Evolutionary conservation across 352 stramenopile genomes (phyloP), one percentile per base, ranked within the genome.

Genomic region (Pythium myriotylum): DNA sequence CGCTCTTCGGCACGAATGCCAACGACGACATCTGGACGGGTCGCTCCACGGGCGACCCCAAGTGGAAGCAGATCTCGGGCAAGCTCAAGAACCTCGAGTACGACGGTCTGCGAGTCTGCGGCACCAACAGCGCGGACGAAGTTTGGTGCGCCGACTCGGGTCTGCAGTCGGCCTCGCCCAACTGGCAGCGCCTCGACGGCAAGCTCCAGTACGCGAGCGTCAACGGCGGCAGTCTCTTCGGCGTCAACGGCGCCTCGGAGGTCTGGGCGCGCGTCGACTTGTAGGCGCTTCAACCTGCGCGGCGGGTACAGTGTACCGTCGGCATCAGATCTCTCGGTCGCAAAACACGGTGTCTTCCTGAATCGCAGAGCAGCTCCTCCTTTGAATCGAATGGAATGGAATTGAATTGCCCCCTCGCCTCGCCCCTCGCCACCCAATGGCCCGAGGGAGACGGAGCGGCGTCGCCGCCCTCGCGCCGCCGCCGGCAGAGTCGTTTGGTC

Each of bases 1-100:
- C 51, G 33, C 26, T 78, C 3, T 74, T 61, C n/a, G 67, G 43
- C 33, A 59, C 62, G 16, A 73, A 68, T 45, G 14, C 33, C 2
- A 46, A 42, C 17, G 62, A 74, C 53, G 42, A 68, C 40, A 59
- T 59, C 46, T 63, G 59, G 24, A 45, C 55, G 17, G 67, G 62
- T 5, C 52, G 53, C 35, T 50, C 63, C 17, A 29, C 61, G 24
- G 62, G 62, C 12, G 52, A 67, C 20, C 62, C 67, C 13, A 65
- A 65, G 48, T 74, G 67, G 67, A 16, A 46, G 35, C 43, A 71
- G 43, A 20, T 71, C 24, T 9, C 27, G 0, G 62, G 58, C 48
- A 49, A 43, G 40, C 57, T 74, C 24, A 64, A 56, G 39, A 68
- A 61, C 32, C 35, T 74, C 56, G 67, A 70, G 24, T 74, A 55